These are phyloP conservation scores for Acer campestre DNA, from an alignment of 345 rosid genomes.

Conservation along the genomic window DNA sequence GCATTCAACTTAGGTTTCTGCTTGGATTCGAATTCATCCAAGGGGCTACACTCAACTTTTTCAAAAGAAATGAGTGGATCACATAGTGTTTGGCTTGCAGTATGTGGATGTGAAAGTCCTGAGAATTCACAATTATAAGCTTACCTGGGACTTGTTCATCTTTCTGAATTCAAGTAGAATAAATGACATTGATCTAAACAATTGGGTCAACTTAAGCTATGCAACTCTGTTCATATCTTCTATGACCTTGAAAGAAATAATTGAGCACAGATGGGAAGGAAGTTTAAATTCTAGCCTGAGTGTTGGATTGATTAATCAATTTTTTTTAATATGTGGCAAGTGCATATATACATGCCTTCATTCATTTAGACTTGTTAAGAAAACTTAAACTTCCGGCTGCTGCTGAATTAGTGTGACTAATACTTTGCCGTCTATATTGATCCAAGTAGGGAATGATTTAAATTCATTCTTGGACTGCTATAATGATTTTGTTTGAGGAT, in stretches of 20 bases:
- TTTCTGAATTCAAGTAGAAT: background rate
- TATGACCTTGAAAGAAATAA: background rate
- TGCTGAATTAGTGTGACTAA: background rate
- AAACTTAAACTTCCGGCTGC: background rate
- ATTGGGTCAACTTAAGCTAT: background rate
- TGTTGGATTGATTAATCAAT: background rate
- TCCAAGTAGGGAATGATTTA: background rate
- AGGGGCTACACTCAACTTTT: too few species aligned
- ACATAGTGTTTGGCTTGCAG: too few species aligned
- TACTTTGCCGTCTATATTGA: conserved; percentile 4
- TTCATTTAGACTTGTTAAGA: background rate
- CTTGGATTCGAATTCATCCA: background rate
- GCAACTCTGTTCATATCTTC: background rate
- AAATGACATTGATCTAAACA: background rate
- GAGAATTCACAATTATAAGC: too few species aligned
- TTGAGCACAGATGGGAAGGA: background rate
- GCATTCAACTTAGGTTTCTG: background rate
- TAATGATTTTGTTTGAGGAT: background rate
- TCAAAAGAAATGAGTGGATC: too few species aligned
- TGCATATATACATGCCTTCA: background rate
- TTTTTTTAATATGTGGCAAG: background rate
- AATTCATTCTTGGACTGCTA: background rate
- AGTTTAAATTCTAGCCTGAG: too few species aligned
- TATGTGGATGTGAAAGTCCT: too few species aligned
- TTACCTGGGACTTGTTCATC: too few species aligned